Evolutionary conservation across 768 basidiomycete species (phyloP).

Genomic region (Kwoniella sp.): DNA sequence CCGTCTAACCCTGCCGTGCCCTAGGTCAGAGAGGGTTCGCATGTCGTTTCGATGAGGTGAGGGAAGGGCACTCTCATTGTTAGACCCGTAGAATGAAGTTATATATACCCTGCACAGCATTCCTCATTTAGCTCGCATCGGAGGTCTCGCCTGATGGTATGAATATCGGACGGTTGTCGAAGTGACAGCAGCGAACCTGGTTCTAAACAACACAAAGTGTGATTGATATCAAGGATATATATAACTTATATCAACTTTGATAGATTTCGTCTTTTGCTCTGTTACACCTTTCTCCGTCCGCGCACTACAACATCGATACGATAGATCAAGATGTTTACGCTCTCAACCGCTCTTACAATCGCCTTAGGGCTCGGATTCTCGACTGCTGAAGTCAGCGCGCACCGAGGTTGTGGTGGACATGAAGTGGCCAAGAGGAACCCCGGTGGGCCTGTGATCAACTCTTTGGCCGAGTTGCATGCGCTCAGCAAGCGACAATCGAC

Average conservation of each 20-base stretch:
- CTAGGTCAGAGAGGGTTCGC: no score
- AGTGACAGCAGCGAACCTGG: neutral
- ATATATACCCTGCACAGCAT: neutral
- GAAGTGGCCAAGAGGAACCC: constrained; percentile 39
- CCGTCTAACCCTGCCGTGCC: no score
- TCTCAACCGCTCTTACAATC: constrained; percentile 1
- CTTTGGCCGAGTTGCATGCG: constrained; percentile 3
- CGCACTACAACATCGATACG: no score
- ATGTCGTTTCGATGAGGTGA: no score
- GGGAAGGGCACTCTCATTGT: no score
- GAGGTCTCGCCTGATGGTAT: neutral
- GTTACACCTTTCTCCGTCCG: no score
- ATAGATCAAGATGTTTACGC: neutral
- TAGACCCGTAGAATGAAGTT: no score
- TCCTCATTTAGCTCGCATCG: neutral
- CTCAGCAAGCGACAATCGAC: constrained; percentile 18
- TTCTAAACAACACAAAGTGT: neutral
- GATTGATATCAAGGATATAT: neutral
- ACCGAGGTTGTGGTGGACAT: constrained; percentile 42
- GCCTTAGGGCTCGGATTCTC: neutral
- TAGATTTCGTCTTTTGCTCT: no score
- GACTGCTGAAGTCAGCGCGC: constrained; percentile 9
- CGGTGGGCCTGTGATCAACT: constrained; percentile 28
- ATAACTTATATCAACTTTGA: no score
- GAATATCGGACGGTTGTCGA: neutral